Evolutionary conservation across 2,329 filamentous ascomycete species (phyloP).

Genomic region (Biscogniauxia marginata): DNA sequence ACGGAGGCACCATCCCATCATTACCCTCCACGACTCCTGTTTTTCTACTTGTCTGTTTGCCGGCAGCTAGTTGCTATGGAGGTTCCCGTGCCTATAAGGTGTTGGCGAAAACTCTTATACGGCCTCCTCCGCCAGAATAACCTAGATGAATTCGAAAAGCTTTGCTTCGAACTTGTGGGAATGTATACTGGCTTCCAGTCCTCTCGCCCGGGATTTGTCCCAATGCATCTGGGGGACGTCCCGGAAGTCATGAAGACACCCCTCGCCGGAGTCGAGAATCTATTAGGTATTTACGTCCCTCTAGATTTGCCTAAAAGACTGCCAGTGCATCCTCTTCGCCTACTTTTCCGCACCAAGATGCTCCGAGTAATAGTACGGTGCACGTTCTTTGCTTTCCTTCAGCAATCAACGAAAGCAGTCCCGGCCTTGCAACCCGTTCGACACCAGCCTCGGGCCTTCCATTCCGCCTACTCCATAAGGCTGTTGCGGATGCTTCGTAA

Average conservation of each 20-base stretch:
- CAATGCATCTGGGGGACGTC: constrained; percentile 44
- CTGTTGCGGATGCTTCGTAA: constrained; percentile 35
- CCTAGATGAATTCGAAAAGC: constrained; percentile 44
- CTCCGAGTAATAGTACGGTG: constrained; percentile 43
- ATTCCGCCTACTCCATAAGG: constrained; percentile 32
- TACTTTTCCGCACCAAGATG: constrained; percentile 43
- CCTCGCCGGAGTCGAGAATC: constrained; percentile 34
- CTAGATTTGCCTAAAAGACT: constrained; percentile 42
- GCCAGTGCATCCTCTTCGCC: constrained; percentile 45
- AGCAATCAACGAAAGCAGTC: constrained; percentile 10
- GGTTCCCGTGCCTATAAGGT: constrained; percentile 39
- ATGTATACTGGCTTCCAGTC: constrained; percentile 33
- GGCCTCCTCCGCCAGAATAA: constrained; percentile 44
- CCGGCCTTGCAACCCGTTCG: constrained; percentile 4
- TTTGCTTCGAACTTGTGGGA: constrained; percentile 43
- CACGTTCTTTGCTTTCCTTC: constrained; percentile 42
- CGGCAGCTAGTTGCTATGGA: constrained; percentile 38
- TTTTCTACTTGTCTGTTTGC: constrained; percentile 35
- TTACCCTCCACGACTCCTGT: constrained; percentile 19
- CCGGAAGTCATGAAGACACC: constrained; percentile 32
- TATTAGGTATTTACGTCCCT: constrained; percentile 37
- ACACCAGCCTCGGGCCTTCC: constrained; percentile 22
- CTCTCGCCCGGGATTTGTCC: constrained; percentile 36
- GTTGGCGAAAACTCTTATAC: constrained; percentile 45
- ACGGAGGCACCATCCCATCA: constrained; percentile 19